These are phyloP conservation scores for Baudoinia panamericana DNA, from an alignment of 495 filamentous ascomycete species.

Conservation along the genomic window DNA sequence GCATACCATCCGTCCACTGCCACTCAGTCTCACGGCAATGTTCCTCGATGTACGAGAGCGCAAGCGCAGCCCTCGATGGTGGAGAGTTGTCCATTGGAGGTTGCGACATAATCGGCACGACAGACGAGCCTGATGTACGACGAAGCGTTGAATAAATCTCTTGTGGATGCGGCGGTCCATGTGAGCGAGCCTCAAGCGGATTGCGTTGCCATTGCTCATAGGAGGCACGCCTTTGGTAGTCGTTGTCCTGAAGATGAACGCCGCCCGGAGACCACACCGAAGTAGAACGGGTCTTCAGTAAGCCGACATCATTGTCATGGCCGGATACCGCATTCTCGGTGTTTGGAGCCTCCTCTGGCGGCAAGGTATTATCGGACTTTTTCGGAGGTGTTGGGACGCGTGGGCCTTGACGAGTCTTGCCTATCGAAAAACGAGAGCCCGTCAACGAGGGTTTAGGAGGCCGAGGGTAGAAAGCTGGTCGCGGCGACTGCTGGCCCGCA, in stretches of 20 bases:
- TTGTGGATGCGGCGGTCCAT: neutral
- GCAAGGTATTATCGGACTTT: too few species aligned
- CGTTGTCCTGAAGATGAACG: constrained; percentile 6
- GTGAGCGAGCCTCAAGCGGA: neutral
- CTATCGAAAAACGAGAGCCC: constrained; percentile 28
- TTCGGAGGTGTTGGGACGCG: too few species aligned
- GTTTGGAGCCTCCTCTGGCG: too few species aligned
- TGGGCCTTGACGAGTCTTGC: constrained; percentile 19
- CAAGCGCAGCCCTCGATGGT: constrained; percentile 44
- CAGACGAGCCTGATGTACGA: constrained; percentile 13
- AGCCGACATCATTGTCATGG: too few species aligned
- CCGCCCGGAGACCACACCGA: constrained; percentile 7
- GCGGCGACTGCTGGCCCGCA: constrained; percentile 27
- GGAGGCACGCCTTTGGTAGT: constrained; percentile 12
- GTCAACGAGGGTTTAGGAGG: constrained; percentile 39
- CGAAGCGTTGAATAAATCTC: constrained; percentile 15
- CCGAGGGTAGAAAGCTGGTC: constrained; percentile 50
- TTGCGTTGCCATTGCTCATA: constrained; percentile 8
- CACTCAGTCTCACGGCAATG: constrained; percentile 78
- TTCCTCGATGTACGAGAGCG: constrained; percentile 66
- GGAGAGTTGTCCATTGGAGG: constrained; percentile 17
- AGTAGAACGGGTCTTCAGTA: neutral
- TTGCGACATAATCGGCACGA: constrained; percentile 2
- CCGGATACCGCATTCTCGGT: too few species aligned
- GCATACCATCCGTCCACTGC: constrained; percentile 92